These are phyloP conservation scores for Epichloe elymi DNA, from an alignment of 2,329 filamentous ascomycete species.

Conservation along the genomic window DNA sequence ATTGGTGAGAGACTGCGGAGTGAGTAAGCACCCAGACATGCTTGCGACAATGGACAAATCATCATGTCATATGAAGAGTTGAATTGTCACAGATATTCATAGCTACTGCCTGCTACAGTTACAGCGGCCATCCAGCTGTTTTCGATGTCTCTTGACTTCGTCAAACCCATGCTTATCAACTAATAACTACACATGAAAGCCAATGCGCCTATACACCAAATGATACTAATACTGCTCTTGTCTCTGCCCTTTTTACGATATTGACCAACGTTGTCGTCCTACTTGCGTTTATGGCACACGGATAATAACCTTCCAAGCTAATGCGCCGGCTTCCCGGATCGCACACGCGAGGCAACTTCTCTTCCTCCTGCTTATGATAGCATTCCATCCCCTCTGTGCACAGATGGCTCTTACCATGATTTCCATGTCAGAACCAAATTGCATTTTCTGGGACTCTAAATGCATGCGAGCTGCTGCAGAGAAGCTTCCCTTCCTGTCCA, in stretches of 20 bases:
- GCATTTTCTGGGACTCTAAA: slow-evolving; percentile 40
- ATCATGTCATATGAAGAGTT: not conserved
- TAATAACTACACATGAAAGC: not conserved
- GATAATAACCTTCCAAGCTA: slow-evolving; percentile 57
- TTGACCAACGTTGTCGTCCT: not conserved
- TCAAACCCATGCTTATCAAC: not conserved
- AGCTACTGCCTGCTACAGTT: not conserved
- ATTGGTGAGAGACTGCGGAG: not conserved
- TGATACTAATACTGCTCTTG: not conserved
- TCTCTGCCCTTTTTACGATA: not conserved
- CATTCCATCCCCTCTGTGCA: slow-evolving; percentile 61
- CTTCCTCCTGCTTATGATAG: slow-evolving; percentile 52
- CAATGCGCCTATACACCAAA: not conserved
- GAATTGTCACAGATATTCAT: not conserved
- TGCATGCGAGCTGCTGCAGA: slow-evolving; percentile 39
- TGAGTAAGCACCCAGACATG: no score
- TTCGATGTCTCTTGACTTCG: not conserved
- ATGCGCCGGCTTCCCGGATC: slow-evolving; percentile 58
- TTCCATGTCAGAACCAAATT: slow-evolving; percentile 53
- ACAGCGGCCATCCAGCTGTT: not conserved
- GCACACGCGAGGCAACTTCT: slow-evolving; percentile 62
- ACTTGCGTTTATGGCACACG: slow-evolving; percentile 32
- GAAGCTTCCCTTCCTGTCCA: slow-evolving; percentile 24
- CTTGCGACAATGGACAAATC: no score
- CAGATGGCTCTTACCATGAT: slow-evolving; percentile 61